phyloP scores from a whole-genome alignment of 139 green algal species.

The Chlorella vulgaris region DNA sequence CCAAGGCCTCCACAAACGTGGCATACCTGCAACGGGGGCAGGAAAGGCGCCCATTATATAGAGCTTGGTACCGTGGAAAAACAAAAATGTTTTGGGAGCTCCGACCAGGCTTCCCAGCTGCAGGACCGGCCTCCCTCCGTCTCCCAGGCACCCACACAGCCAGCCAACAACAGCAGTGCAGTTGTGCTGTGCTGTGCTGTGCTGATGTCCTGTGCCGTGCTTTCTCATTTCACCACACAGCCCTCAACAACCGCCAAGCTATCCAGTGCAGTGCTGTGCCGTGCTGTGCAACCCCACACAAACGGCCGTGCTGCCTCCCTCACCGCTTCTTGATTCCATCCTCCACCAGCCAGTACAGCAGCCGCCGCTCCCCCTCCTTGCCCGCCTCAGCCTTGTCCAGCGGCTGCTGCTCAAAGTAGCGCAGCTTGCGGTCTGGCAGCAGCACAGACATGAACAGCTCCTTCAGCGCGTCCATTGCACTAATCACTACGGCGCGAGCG shows the following conservation, averaged over 20 bases:
- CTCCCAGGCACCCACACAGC: too few species aligned
- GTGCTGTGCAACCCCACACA: not conserved
- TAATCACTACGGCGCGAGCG: slow-evolving; percentile 48
- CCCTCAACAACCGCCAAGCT: too few species aligned
- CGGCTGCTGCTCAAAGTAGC: slow-evolving; percentile 62
- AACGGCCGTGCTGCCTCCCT: not conserved
- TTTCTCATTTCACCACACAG: too few species aligned
- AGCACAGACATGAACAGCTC: slow-evolving; percentile 85
- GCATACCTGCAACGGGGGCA: slow-evolving; percentile 59
- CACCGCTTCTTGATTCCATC: slow-evolving; percentile 83
- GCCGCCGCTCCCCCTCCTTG: slow-evolving; percentile 58
- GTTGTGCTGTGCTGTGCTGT: too few species aligned
- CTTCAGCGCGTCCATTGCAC: slow-evolving; percentile 71
- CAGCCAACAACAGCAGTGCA: too few species aligned
- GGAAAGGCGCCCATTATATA: not conserved
- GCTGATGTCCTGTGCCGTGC: too few species aligned
- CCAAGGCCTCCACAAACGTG: slow-evolving; percentile 70
- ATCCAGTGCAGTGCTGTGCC: too few species aligned
- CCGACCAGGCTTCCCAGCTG: too few species aligned
- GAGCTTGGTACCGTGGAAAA: too few species aligned
- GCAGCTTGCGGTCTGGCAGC: slow-evolving; percentile 90
- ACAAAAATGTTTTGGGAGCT: too few species aligned
- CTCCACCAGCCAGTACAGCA: slow-evolving; percentile 87
- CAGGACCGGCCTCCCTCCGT: too few species aligned
- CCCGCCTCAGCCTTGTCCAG: slow-evolving; percentile 50